These are phyloP conservation scores for Lactarius tabidus DNA, from an alignment of 768 basidiomycete species.

Conservation along the genomic window DNA sequence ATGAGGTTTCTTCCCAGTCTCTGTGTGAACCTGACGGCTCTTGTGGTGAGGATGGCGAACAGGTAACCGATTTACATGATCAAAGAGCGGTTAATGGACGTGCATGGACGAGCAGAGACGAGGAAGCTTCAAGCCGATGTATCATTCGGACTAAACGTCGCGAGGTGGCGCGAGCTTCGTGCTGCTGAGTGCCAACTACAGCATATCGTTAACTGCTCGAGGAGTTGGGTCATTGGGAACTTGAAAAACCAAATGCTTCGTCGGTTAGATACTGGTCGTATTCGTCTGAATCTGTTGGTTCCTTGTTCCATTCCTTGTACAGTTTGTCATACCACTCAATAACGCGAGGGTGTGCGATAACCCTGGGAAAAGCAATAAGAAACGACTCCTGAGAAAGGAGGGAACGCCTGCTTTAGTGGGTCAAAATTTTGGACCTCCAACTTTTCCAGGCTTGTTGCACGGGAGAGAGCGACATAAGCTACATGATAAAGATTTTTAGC, in stretches of 20 bases:
- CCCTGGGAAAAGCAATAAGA: constrained; percentile 36
- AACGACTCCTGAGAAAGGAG: background rate
- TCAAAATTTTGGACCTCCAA: constrained; percentile 66
- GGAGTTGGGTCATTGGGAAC: background rate
- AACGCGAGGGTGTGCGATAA: constrained; percentile 58
- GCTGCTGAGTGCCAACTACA: background rate
- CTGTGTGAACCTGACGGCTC: too few species aligned
- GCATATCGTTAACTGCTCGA: background rate
- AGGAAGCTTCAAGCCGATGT: too few species aligned
- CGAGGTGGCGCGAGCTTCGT: background rate
- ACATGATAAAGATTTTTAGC: background rate
- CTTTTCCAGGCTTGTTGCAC: constrained; percentile 60
- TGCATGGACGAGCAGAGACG: background rate
- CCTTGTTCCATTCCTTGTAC: background rate
- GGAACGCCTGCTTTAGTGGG: constrained; percentile 45
- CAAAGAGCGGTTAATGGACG: too few species aligned
- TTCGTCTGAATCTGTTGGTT: background rate
- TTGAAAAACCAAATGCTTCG: background rate
- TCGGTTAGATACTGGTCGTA: background rate
- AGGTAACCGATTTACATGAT: too few species aligned
- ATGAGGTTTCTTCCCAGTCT: too few species aligned
- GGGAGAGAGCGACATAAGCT: constrained; percentile 73
- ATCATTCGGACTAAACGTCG: background rate
- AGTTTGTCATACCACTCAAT: constrained; percentile 60
- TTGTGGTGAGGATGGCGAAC: too few species aligned